Percentiles rank a stretch among this genome's conserved stretches.
Evolutionary conservation across 768 basidiomycete genomes (phyloP).

Genomic region (Lentinula sp.): DNA sequence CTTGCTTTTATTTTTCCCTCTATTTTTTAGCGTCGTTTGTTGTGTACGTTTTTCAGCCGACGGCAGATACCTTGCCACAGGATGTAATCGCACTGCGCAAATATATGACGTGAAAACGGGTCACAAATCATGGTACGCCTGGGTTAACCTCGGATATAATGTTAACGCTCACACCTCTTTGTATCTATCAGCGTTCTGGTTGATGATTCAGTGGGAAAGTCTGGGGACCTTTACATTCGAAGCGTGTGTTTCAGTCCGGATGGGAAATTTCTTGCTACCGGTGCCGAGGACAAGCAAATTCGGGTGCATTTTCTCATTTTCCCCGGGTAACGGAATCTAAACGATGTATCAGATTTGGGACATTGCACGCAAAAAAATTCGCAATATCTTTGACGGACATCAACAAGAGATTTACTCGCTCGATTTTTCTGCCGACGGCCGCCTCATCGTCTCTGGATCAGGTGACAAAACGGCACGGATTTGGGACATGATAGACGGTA

Average conservation of each 20-base stretch:
- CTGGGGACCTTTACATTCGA: slow-evolving; percentile 68
- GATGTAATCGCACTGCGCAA: slow-evolving; percentile 93
- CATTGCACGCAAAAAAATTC: slow-evolving; percentile 72
- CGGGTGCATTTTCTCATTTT: slow-evolving; percentile 44
- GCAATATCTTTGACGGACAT: slow-evolving; percentile 82
- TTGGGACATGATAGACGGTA: slow-evolving; percentile 36
- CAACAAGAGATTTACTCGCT: slow-evolving; percentile 92
- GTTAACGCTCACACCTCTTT: slow-evolving; percentile 16
- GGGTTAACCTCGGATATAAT: neutral
- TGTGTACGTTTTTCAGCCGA: slow-evolving; percentile 94
- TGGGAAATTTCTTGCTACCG: slow-evolving; percentile 88
- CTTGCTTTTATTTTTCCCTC: neutral
- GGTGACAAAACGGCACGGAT: slow-evolving; percentile 56
- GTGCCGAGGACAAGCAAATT: slow-evolving; percentile 91
- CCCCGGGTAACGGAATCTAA: neutral
- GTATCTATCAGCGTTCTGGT: slow-evolving; percentile 44
- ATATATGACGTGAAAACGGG: slow-evolving; percentile 93
- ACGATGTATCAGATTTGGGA: slow-evolving; percentile 74
- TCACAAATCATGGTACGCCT: slow-evolving; percentile 63
- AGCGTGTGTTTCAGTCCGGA: slow-evolving; percentile 95
- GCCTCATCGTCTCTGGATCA: slow-evolving; percentile 83
- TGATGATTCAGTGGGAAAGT: slow-evolving; percentile 54
- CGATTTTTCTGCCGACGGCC: slow-evolving; percentile 84
- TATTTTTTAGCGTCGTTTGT: slow-evolving; percentile 48
- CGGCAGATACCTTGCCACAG: slow-evolving; percentile 89